Percentiles rank a stretch among this genome's conserved stretches.
phyloP scores from a whole-genome alignment of 2,329 filamentous ascomycete genomes.

The Aspergillus sojae region DNA sequence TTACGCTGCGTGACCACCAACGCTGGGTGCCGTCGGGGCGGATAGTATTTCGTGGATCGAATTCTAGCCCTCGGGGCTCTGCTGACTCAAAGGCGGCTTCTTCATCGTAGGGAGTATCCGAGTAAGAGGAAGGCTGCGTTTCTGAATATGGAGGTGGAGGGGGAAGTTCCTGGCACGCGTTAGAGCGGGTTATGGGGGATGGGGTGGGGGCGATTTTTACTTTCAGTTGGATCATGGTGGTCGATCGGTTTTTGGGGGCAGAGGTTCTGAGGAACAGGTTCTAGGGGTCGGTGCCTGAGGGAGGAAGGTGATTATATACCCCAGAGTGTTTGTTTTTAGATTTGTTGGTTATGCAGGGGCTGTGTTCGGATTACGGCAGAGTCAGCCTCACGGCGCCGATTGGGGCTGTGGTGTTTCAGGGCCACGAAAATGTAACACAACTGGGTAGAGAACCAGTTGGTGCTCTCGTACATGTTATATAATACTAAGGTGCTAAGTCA shows the following conservation, averaged over 20 bases:
- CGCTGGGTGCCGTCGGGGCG: background rate
- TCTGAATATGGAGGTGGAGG: background rate
- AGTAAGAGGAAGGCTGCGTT: background rate
- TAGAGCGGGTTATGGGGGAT: background rate
- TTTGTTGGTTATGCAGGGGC: background rate
- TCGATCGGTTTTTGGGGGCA: background rate
- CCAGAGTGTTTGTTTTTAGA: background rate
- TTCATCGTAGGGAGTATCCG: background rate
- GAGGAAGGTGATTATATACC: background rate
- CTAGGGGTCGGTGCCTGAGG: background rate
- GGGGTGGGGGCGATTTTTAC: background rate
- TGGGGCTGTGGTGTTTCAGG: background rate
- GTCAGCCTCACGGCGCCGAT: background rate
- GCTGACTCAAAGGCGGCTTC: background rate
- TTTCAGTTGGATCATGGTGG: background rate
- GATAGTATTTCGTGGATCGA: background rate
- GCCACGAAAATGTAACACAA: background rate
- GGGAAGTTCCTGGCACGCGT: background rate
- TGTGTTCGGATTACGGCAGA: background rate
- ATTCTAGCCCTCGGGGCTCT: background rate
- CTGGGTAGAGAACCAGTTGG: background rate
- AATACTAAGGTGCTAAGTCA: too few relatives aligned
- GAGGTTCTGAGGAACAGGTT: background rate
- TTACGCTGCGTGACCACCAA: background rate
- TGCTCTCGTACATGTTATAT: too few relatives aligned